Conservation (phyloP, 768 basidiomycete genomes). For the Paxillus rubicundulus region DNA sequence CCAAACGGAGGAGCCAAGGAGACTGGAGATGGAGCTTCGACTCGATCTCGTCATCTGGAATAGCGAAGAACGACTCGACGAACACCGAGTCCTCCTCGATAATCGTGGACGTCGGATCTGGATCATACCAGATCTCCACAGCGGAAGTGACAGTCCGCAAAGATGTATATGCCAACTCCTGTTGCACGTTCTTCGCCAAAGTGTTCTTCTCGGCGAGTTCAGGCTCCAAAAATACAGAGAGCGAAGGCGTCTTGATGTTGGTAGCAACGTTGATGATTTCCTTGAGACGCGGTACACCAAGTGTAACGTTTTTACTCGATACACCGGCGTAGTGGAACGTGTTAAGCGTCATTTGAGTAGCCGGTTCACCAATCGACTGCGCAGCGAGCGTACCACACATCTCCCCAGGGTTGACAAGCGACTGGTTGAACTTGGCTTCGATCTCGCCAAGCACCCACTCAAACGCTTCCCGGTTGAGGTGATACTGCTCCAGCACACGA, state of each 20-base stretch:
- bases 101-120: constrained; percentile 85
- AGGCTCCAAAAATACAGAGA: constrained; percentile 85
- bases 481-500: constrained; percentile 83
- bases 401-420: constrained; percentile 90
- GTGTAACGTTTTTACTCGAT: constrained; percentile 98
- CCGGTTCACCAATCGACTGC: constrained; percentile 98
- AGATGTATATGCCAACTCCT: constrained; percentile 91
- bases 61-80: constrained; percentile 98
- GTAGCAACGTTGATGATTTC: constrained; percentile 99
- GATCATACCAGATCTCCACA: constrained; percentile 98
- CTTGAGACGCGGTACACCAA: constrained; percentile 98
- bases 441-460: constrained; percentile 97
- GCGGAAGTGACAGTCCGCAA: constrained; percentile 91
- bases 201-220: constrained; percentile 58
- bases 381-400: constrained; percentile 99
- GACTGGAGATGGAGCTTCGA: constrained; percentile 88
- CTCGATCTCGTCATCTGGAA: constrained; percentile 96
- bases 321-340: constrained; percentile 99
- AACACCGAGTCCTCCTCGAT: constrained; percentile 96
- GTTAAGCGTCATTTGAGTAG: constrained; percentile 99
- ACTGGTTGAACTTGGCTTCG: constrained; percentile 93
- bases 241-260: constrained; percentile 97
- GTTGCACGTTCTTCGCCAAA: constrained; percentile 86
- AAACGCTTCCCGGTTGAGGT: constrained; percentile 89
- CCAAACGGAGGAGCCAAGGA: constrained; percentile 95